Evolutionary conservation across 805 yeast species (phyloP), one percentile per base, ranked within the genome.

Genomic region (Yarrowia deformans): DNA sequence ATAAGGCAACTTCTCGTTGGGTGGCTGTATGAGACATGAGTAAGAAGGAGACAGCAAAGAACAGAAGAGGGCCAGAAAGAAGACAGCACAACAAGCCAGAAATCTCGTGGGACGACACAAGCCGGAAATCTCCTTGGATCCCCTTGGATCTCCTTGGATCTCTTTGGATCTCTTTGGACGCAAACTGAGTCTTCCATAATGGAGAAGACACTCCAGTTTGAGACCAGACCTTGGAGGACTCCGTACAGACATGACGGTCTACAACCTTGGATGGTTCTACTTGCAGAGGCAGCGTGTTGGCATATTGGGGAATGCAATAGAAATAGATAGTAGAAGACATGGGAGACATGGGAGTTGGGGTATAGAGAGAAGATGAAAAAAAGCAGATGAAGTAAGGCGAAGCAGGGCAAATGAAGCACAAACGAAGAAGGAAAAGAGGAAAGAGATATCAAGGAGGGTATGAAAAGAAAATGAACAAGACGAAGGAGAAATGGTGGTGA

Each of bases 261-360:
- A 54, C 58, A 35, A 52, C n/a, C 29, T 23, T 23, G 29, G 29
- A n/a, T 14, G 7, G 12, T 35, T n/a, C 56, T 35, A 52, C 56
- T 52, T 35, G 42, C 56, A n/a, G n/a, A 4, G 13, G 35, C 16
- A 52, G 42, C 42, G 35, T 35, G n/a, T 35, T 16, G 16, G 45
- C 46, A 18, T 23, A 54, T 54, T 40, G 46, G 29, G 42, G 32
- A 35, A 54, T 54, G 58, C 58, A 54, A 54, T 54, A 37, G 58
- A 54, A 50, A 54, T 54, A 54, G 19, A 54, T 54, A 54, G 58
- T 23, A 23, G 29, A 23, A 23, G 12, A 45, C 14, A 18, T 6
- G 23, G 48, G 34, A 12, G 35, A 14, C 29, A 23, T 23, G 29
- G 29, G 29, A 4, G 29, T 23, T 2, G 52, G 35, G 52, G 52